Conservation (phyloP, 2,329 filamentous ascomycete genomes). For the Nigrospora oryzae region DNA sequence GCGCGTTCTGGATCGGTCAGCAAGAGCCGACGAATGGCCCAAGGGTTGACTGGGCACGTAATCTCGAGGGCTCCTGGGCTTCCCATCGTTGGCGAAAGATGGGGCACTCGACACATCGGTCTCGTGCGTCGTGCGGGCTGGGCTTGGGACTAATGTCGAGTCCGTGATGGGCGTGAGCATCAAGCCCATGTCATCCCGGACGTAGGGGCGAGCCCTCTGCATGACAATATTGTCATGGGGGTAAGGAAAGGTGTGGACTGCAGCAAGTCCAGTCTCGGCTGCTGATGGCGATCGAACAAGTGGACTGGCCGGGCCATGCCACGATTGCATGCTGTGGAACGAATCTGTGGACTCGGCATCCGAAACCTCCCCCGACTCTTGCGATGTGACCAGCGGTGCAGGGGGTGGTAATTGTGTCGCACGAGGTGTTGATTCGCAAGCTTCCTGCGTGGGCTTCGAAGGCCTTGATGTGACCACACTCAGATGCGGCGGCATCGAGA, state of each 20-base stretch:
- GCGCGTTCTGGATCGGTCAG: conserved; percentile 32
- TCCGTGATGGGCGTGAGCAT: conserved; percentile 22
- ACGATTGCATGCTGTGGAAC: conserved; percentile 45
- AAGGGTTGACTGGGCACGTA: not conserved
- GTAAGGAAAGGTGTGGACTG: conserved; percentile 23
- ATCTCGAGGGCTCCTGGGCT: conserved; percentile 1
- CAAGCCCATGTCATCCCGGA: conserved; percentile 21
- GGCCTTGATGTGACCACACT: conserved; percentile 32
- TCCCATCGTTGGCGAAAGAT: conserved; percentile 3
- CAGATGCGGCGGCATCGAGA: conserved; percentile 30
- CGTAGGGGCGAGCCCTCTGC: conserved; percentile 16
- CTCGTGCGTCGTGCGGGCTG: conserved; percentile 18
- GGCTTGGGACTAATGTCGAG: conserved; percentile 18
- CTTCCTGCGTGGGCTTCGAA: conserved; percentile 16
- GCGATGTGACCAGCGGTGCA: conserved; percentile 5
- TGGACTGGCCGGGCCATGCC: conserved; percentile 35
- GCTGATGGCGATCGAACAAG: conserved; percentile 35
- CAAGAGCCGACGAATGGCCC: conserved; percentile 17
- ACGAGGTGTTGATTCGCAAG: conserved; percentile 9
- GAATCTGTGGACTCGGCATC: conserved; percentile 40
- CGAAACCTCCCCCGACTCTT: conserved; percentile 27
- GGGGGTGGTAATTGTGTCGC: conserved; percentile 10
- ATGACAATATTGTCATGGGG: conserved; percentile 30
- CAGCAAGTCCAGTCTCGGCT: conserved; percentile 22
- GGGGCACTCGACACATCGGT: conserved; percentile 11